phyloP scores from a whole-genome alignment of 805 yeast genomes.

The Nakazawaea ambrosiae region DNA sequence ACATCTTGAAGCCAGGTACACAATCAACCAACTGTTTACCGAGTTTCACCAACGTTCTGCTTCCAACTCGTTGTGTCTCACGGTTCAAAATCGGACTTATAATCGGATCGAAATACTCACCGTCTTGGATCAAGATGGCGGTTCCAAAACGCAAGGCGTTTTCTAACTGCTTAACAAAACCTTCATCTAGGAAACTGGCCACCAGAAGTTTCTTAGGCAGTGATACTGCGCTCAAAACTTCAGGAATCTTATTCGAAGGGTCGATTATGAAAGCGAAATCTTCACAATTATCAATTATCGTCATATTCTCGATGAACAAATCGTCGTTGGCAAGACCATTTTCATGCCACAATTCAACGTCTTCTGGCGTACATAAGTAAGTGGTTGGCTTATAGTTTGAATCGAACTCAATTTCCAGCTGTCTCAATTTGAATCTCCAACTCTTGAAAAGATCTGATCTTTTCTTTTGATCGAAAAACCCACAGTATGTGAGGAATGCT shows the following conservation, averaged over 20 bases:
- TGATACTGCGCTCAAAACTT: constrained; percentile 29
- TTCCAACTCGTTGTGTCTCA: constrained; percentile 63
- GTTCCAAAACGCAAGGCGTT: constrained; percentile 84
- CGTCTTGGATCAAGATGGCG: constrained; percentile 62
- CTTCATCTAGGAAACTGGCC: constrained; percentile 67
- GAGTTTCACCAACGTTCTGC: constrained; percentile 52
- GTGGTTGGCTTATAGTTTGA: constrained; percentile 25
- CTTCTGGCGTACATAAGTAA: constrained; percentile 32
- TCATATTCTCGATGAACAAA: constrained; percentile 55
- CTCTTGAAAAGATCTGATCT: constrained; percentile 28
- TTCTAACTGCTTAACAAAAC: constrained; percentile 63
- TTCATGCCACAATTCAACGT: constrained; percentile 43
- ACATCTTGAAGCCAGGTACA: constrained; percentile 55
- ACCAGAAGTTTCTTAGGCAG: constrained; percentile 33
- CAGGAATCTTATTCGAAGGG: constrained; percentile 47
- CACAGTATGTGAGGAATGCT: constrained; percentile 54
- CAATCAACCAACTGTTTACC: constrained; percentile 63
- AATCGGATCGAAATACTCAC: constrained; percentile 75
- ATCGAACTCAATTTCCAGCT: constrained; percentile 32
- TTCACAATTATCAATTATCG: constrained; percentile 34
- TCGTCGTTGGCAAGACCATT: constrained; percentile 53
- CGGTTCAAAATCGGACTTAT: constrained; percentile 53
- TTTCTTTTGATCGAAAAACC: constrained; percentile 43
- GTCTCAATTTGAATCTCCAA: constrained; percentile 31
- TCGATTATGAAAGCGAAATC: constrained; percentile 62